Conservation (phyloP, 1,284 basidiomycete species). For the Moniliophthora roreri region DNA sequence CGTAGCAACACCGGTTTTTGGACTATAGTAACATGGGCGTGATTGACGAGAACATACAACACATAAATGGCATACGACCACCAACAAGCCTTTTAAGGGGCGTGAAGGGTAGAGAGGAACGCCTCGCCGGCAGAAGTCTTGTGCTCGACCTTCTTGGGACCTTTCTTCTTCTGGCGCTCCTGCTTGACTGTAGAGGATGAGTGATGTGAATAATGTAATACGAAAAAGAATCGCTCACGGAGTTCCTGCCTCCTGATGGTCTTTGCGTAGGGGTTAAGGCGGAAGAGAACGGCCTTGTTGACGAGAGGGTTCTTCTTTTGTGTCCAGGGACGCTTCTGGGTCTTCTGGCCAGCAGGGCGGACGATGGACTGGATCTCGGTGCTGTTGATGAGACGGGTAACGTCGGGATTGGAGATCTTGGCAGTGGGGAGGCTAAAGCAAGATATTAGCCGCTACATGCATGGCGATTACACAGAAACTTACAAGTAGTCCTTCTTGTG, state of each 20-base stretch:
- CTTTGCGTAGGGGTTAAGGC: conserved; percentile 99
- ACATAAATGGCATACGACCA: not conserved
- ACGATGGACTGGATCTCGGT: conserved; percentile 96
- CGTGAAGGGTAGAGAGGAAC: conserved; percentile 86
- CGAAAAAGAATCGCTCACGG: conserved; percentile 48
- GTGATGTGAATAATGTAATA: conserved; percentile 9
- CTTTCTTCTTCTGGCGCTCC: conserved; percentile 72
- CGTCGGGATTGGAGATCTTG: conserved; percentile 97
- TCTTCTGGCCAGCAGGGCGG: conserved; percentile 80
- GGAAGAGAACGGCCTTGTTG: conserved; percentile 97
- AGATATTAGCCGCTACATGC: not conserved
- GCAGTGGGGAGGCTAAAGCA: conserved; percentile 77
- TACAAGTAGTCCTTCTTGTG: conserved; percentile 95
- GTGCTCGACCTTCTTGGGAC: conserved; percentile 61
- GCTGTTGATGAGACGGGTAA: conserved; percentile 98
- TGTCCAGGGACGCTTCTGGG: conserved; percentile 93
- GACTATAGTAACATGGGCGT: no score
- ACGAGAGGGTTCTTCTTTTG: conserved; percentile 99
- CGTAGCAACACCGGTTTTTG: no score
- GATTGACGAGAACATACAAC: not conserved
- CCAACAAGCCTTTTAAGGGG: conserved; percentile 57
- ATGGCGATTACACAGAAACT: conserved; percentile 26
- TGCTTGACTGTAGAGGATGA: conserved; percentile 61
- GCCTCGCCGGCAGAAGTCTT: conserved; percentile 74
- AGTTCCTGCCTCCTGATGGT: conserved; percentile 87